Conservation (phyloP, 2,329 filamentous ascomycete species). For the Fusarium lateritium region DNA sequence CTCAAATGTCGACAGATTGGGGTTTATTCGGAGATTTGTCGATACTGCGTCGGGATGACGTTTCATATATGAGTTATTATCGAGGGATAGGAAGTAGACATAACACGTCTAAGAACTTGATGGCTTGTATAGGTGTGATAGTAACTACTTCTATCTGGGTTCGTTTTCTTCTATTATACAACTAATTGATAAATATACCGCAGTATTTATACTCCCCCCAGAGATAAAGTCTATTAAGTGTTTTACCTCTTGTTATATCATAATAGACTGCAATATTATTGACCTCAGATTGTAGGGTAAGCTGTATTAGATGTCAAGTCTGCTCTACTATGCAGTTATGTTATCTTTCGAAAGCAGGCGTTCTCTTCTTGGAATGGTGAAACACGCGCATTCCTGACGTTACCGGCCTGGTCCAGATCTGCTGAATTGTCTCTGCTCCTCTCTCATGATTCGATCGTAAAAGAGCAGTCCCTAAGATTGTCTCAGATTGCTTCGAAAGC, state of each 20-base stretch:
- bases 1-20: not conserved
- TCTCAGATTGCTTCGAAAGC: constrained; percentile 7
- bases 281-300: not conserved
- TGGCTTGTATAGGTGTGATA: no score
- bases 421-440: not conserved
- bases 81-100: not conserved
- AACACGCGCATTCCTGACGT: constrained; percentile 20
- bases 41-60: not conserved
- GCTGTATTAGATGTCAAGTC: not conserved
- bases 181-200: no score
- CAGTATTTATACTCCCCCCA: no score
- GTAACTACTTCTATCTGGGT: no score
- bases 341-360: not conserved
- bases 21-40: not conserved
- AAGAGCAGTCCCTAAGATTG: not conserved
- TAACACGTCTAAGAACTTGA: no score
- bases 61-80: not conserved
- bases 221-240: no score
- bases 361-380: constrained; percentile 3
- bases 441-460: not conserved
- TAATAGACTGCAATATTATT: no score
- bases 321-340: not conserved
- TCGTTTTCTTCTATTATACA: no score
- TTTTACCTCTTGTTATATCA: no score
- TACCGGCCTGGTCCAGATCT: not conserved